These are phyloP conservation scores for Solanum chilense DNA, from an alignment of 257 asterid species.

Conservation along the genomic window DNA sequence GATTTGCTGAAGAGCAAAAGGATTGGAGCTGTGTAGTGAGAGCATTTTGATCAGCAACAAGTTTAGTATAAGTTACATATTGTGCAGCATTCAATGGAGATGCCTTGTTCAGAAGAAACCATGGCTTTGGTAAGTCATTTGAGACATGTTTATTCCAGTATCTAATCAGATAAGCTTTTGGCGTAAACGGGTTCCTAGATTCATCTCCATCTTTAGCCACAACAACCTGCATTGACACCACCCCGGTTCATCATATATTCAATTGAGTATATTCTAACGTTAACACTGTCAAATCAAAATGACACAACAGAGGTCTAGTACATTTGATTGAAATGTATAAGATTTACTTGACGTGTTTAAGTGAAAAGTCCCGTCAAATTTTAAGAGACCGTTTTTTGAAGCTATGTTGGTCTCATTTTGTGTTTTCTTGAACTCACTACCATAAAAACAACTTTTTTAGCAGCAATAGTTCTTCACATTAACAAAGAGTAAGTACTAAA, in stretches of 20 bases:
- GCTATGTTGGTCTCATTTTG: too few relatives aligned
- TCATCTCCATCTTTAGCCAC: neutral
- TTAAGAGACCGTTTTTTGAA: too few relatives aligned
- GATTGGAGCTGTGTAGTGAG: slow-evolving; percentile 2
- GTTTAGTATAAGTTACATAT: neutral
- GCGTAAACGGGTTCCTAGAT: neutral
- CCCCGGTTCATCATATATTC: neutral
- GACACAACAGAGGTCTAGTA: too few relatives aligned
- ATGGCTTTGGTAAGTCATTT: neutral
- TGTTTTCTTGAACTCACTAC: too few relatives aligned
- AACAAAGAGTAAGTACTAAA: too few relatives aligned
- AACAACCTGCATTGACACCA: neutral
- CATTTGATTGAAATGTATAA: too few relatives aligned
- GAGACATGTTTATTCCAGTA: neutral
- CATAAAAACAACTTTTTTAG: too few relatives aligned
- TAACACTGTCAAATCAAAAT: too few relatives aligned
- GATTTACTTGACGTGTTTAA: too few relatives aligned
- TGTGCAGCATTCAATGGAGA: neutral
- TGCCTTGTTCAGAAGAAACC: neutral
- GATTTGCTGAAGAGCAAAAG: slow-evolving; percentile 13
- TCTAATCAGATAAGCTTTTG: neutral
- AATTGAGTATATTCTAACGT: too few relatives aligned
- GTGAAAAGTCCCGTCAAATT: too few relatives aligned
- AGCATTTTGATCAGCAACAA: slow-evolving; percentile 1
- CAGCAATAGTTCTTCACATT: too few relatives aligned